Base-by-base conservation (phyloP, 2,329 filamentous ascomycete genomes). In the Annulohypoxylon truncatum region DNA sequence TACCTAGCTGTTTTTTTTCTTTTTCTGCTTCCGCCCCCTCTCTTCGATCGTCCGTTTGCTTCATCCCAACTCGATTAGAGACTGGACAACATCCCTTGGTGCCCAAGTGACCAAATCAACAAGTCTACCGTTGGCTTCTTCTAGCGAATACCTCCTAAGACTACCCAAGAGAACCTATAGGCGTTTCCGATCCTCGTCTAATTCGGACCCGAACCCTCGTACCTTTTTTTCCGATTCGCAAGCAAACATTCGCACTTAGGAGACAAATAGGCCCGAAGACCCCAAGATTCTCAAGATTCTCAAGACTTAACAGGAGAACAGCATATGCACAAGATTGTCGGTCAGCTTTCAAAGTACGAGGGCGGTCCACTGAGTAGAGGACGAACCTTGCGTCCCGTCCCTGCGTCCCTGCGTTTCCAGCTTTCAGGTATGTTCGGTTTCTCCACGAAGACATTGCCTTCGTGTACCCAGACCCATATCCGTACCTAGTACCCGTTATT, bases 311-410 rank as follows among this genome's bases (percentile, higher is more conserved):
- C 56, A 56, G 64, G 60, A 64, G 53, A 69, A 64, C 50, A 40
- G 56, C 67, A 67, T 69, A 64, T 67, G 67, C 67, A 60, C 61
- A 46, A 66, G 67, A 69, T 56, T 64, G 67, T 67, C 67, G 64
- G 67, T 69, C 67, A 67, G 60, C 53, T 35, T 40, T 29, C 12
- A 56, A 40, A 46, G 38, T 44, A 60, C 67, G 56, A 62, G 56
- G 54, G 64, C 60, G 67, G 67, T 69, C 67, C 64, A 67, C 60
- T 47, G 48, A 59, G 56, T 59, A 59, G 52, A 62, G 33, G 54
- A 60, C 35, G 52, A 38, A 53, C 18, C 47, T 61, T 42, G 38
- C 38, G 38, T 42, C 38, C 13, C 40, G 42, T 51, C 33, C 56
- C 51, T 52, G 22, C 50, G 55, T 58, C 31, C 29, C 35, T 61